Conservation (phyloP, 352 stramenopile species). For the Phytophthora meadii region DNA sequence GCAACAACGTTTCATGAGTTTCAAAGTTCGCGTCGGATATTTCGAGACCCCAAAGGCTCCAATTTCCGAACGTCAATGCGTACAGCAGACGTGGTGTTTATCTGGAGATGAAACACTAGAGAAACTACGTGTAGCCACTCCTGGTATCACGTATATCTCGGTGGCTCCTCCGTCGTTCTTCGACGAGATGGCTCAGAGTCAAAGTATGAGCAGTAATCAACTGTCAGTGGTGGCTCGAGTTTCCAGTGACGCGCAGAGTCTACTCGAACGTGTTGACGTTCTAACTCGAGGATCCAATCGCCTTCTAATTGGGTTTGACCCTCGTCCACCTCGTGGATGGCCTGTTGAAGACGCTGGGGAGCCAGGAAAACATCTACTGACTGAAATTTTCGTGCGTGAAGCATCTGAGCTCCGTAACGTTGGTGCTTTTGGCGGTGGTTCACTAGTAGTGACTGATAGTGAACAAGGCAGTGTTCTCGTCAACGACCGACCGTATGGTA, state of each 20-base stretch:
- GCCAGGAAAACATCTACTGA: conserved; percentile 27
- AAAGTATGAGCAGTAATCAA: conserved; percentile 18
- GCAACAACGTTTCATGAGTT: conserved; percentile 29
- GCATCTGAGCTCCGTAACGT: conserved; percentile 26
- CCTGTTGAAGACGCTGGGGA: conserved; percentile 14
- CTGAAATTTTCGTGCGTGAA: conserved; percentile 36
- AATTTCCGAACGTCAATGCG: conserved; percentile 22
- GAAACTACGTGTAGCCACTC: conserved; percentile 33
- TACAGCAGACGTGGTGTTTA: conserved; percentile 47
- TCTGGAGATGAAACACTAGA: conserved; percentile 27
- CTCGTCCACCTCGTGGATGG: conserved; percentile 25
- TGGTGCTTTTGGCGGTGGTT: conserved; percentile 14
- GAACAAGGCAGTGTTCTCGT: conserved; percentile 15
- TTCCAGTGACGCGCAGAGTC: conserved; percentile 22
- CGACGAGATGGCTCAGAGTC: conserved; percentile 22
- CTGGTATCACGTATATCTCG: conserved; percentile 49
- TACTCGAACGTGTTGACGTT: conserved; percentile 27
- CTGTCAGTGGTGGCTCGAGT: conserved; percentile 28
- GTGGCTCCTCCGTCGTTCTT: conserved; percentile 37
- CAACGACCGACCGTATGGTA: conserved; percentile 21
- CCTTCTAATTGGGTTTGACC: conserved; percentile 28
- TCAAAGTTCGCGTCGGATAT: conserved; percentile 26
- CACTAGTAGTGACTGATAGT: conserved; percentile 27
- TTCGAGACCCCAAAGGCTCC: conserved; percentile 17
- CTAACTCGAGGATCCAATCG: conserved; percentile 22